phyloP scores from a whole-genome alignment of 805 yeast species.

The Wilhelminamyces savonicus region DNA sequence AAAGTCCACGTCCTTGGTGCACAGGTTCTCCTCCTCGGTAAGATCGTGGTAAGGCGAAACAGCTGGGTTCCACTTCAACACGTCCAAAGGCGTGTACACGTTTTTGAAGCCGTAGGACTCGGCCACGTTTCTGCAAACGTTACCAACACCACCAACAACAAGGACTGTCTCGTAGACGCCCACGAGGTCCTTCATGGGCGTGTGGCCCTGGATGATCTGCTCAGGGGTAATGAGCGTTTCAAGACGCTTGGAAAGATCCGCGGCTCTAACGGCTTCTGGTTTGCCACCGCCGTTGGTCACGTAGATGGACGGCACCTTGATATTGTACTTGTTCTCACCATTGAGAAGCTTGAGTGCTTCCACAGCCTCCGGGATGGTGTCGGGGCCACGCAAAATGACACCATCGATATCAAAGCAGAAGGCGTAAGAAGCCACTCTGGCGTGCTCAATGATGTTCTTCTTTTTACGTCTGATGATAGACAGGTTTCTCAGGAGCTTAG shows the following conservation, averaged over 20 bases:
- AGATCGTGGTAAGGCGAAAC: slow-evolving; percentile 79
- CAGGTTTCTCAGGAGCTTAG: slow-evolving; percentile 41
- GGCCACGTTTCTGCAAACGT: slow-evolving; percentile 78
- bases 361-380: slow-evolving; percentile 74
- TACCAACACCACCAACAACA: slow-evolving; percentile 87
- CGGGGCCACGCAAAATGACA: slow-evolving; percentile 78
- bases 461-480: slow-evolving; percentile 41
- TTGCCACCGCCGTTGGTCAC: slow-evolving; percentile 94
- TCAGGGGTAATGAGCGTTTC: slow-evolving; percentile 57
- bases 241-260: slow-evolving; percentile 59
- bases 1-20: slow-evolving; percentile 57
- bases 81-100: slow-evolving; percentile 76
- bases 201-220: slow-evolving; percentile 89
- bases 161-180: slow-evolving; percentile 63
- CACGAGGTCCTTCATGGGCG: slow-evolving; percentile 84
- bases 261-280: slow-evolving; percentile 68
- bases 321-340: slow-evolving; percentile 71
- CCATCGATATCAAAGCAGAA: slow-evolving; percentile 94
- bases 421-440: slow-evolving; percentile 73
- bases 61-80: slow-evolving; percentile 80
- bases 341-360: slow-evolving; percentile 67
- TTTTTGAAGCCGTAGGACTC: slow-evolving; percentile 76
- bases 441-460: slow-evolving; percentile 57
- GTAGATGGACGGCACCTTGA: slow-evolving; percentile 75
- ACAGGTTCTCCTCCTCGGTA: slow-evolving; percentile 61